A percentile compares a stretch with the other conserved stretches of the same genome.
These are phyloP conservation scores for Pascua guehoae DNA, from an alignment of 1,284 basidiomycete species.

Conservation along the genomic window DNA sequence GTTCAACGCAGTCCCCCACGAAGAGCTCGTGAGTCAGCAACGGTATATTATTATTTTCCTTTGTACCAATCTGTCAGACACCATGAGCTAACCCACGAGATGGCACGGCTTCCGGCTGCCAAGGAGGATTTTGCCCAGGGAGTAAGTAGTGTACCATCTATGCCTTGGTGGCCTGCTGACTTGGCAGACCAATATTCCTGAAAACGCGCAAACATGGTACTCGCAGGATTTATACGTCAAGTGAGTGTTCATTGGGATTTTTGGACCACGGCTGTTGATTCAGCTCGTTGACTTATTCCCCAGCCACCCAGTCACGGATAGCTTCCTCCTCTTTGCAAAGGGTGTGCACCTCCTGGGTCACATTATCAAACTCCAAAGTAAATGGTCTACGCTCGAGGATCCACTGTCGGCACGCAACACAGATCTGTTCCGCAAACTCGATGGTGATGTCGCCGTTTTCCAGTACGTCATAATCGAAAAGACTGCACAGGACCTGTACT, in stretches of 20 bases:
- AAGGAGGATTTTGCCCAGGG: conserved; percentile 26
- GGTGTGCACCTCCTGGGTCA: conserved; percentile 27
- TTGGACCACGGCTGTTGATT: background rate
- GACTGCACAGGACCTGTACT: no score
- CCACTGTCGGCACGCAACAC: conserved; percentile 9
- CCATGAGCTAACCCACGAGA: conserved; percentile 8
- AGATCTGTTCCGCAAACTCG: conserved; percentile 28
- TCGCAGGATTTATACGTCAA: conserved; percentile 31
- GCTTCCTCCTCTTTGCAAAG: conserved; percentile 35
- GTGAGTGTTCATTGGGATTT: conserved; percentile 14
- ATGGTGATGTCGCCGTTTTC: conserved; percentile 27
- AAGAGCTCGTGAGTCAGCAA: conserved; percentile 35
- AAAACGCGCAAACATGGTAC: conserved; percentile 34
- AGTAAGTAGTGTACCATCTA: conserved; percentile 9
- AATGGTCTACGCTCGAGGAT: conserved; percentile 11
- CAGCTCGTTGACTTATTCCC: background rate
- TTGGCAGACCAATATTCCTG: conserved; percentile 20
- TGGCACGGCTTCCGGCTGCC: conserved; percentile 24
- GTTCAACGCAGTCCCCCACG: conserved; percentile 23
- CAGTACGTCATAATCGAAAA: conserved; percentile 4
- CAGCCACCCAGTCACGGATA: conserved; percentile 40
- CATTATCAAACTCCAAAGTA: conserved; percentile 30
- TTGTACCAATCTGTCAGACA: background rate
- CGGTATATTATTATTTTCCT: background rate
- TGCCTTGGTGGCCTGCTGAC: background rate